Percentiles rank a stretch among this genome's conserved stretches.
Conservation (phyloP, 2,329 filamentous ascomycete species). For the Sporothrix brasiliensis region DNA sequence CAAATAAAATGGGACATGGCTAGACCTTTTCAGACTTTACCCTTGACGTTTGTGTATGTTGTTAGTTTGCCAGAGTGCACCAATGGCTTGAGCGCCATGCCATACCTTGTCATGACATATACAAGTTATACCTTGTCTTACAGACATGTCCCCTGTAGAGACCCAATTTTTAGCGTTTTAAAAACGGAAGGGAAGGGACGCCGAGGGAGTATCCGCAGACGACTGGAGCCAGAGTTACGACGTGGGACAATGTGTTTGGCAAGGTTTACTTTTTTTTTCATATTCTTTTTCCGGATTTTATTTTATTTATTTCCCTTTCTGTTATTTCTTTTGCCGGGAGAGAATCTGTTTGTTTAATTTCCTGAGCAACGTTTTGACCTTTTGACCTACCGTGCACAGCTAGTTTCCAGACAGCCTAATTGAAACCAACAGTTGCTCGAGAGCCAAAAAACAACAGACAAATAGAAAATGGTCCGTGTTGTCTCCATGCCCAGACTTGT, state of each 20-base stretch:
- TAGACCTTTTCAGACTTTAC: background rate
- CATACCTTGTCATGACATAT: background rate
- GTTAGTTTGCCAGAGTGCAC: background rate
- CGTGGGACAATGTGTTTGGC: background rate
- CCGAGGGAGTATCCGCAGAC: background rate
- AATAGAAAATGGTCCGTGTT: too few species aligned
- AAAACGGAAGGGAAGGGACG: background rate
- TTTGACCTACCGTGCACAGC: constrained; percentile 4
- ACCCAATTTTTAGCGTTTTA: constrained; percentile 11
- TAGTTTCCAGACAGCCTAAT: background rate
- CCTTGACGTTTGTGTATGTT: background rate
- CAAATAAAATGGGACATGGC: background rate
- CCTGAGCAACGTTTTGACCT: constrained; percentile 4
- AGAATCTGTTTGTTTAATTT: background rate
- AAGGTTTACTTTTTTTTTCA: background rate
- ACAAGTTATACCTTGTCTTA: background rate
- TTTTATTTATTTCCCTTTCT: background rate
- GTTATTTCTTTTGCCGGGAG: background rate
- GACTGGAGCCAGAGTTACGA: background rate
- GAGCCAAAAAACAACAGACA: background rate
- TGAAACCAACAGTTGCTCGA: background rate
- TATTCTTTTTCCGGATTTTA: background rate
- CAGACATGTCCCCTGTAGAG: background rate
- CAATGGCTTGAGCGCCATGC: background rate
- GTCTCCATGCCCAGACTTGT: too few species aligned